Evolutionary conservation across 768 basidiomycete species (phyloP).

Genomic region (Tulasnella sp.): DNA sequence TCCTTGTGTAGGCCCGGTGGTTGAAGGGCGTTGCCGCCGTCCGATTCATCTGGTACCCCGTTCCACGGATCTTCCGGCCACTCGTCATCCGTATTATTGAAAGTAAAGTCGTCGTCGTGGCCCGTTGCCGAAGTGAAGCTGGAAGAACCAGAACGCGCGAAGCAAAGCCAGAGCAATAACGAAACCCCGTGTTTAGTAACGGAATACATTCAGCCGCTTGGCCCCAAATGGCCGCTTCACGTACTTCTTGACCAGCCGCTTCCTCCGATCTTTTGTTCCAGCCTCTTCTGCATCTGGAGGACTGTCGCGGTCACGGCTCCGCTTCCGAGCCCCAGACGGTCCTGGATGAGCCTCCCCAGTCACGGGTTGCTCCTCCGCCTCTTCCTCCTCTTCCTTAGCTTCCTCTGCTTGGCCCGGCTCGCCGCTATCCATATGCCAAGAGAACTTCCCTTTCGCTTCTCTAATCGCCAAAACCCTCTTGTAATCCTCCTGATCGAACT

Average conservation of each 20-base stretch:
- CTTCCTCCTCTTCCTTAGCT: neutral
- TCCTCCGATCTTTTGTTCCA: neutral
- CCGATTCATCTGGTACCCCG: neutral
- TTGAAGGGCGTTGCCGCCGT: neutral
- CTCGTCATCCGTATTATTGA: neutral
- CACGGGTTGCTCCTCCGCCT: neutral
- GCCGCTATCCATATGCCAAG: neutral
- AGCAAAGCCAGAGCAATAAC: neutral
- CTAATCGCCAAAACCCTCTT: slow-evolving; percentile 48
- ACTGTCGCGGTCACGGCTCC: neutral
- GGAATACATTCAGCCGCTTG: neutral
- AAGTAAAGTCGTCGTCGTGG: neutral
- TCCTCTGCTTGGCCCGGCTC: neutral
- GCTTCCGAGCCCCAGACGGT: neutral
- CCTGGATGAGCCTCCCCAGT: neutral
- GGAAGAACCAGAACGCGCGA: neutral
- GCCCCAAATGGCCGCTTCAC: neutral
- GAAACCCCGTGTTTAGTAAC: neutral
- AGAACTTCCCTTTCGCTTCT: slow-evolving; percentile 38
- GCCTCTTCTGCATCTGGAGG: neutral
- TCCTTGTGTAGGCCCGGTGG: neutral
- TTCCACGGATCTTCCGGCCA: neutral
- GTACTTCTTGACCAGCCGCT: neutral
- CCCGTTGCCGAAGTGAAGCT: neutral
- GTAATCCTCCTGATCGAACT: slow-evolving; percentile 55